phyloP scores from a whole-genome alignment of 2,329 filamentous ascomycete species.

The Ophiobolus disseminans region DNA sequence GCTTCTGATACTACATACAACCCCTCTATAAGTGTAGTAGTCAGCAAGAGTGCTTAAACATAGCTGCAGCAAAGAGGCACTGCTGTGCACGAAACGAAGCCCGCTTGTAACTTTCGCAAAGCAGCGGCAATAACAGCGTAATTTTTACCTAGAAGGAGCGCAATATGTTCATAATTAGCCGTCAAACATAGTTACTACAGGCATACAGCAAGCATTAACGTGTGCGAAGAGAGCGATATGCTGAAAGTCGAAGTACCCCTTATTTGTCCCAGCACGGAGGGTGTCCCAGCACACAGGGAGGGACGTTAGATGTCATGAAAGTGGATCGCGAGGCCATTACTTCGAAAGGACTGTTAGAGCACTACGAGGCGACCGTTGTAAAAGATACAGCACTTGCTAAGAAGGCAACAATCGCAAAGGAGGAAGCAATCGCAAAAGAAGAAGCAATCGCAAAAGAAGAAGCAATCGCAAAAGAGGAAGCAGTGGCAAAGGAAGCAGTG shows the following conservation, averaged over 20 bases:
- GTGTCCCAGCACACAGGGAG: conserved; percentile 5
- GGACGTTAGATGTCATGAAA: neutral
- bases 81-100: conserved; percentile 1
- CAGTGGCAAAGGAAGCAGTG: neutral
- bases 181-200: neutral
- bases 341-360: neutral
- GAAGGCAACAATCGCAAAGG: too few relatives aligned
- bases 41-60: conserved; percentile 1
- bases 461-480: neutral
- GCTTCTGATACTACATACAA: conserved; percentile 3
- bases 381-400: neutral
- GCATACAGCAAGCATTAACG: neutral
- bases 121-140: conserved; percentile 7
- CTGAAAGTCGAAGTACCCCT: conserved; percentile 6
- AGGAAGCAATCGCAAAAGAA: too few relatives aligned
- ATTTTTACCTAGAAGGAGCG: conserved; percentile 4
- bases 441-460: too few relatives aligned
- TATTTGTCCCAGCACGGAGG: conserved; percentile 8
- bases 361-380: neutral
- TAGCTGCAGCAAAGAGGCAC: neutral
- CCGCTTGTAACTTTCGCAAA: conserved; percentile 3
- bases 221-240: neutral
- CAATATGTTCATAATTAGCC: conserved; percentile 1
- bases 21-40: neutral
- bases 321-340: neutral